Conservation (phyloP, 2,329 filamentous ascomycete genomes). For the Mariannaea sp. region DNA sequence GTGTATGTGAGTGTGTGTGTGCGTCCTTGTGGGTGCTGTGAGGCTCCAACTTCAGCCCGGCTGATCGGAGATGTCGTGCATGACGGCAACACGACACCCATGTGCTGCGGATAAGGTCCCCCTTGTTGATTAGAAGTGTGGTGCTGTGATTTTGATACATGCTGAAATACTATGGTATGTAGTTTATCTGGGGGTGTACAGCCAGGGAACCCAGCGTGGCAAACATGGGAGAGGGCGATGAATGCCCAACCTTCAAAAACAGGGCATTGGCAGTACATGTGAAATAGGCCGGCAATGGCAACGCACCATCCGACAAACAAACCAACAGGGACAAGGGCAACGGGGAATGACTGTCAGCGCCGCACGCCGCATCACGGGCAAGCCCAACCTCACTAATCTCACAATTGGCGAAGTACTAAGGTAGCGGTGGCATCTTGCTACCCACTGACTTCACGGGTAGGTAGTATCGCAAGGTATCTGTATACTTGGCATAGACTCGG, state of each 20-base stretch:
- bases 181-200: background rate
- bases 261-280: background rate
- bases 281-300: too few relatives aligned
- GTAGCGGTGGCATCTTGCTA: too few relatives aligned
- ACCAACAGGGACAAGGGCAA: constrained; percentile 15
- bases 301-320: background rate
- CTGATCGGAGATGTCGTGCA: constrained; percentile 37
- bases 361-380: constrained; percentile 4
- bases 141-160: background rate
- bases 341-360: constrained; percentile 11
- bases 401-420: too few relatives aligned
- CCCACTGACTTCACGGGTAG: too few relatives aligned
- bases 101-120: constrained; percentile 11
- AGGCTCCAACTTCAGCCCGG: constrained; percentile 34
- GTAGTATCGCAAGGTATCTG: too few relatives aligned
- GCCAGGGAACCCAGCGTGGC: background rate
- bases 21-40: constrained; percentile 10
- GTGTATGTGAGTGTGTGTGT: too few relatives aligned
- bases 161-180: too few relatives aligned
- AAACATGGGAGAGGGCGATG: background rate
- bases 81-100: constrained; percentile 29
- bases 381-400: background rate
- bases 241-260: background rate
- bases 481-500: too few relatives aligned
- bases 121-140: constrained; percentile 13